Base-by-base conservation (phyloP, 352 stramenopile species). In the Phytophthora brassicae region DNA sequence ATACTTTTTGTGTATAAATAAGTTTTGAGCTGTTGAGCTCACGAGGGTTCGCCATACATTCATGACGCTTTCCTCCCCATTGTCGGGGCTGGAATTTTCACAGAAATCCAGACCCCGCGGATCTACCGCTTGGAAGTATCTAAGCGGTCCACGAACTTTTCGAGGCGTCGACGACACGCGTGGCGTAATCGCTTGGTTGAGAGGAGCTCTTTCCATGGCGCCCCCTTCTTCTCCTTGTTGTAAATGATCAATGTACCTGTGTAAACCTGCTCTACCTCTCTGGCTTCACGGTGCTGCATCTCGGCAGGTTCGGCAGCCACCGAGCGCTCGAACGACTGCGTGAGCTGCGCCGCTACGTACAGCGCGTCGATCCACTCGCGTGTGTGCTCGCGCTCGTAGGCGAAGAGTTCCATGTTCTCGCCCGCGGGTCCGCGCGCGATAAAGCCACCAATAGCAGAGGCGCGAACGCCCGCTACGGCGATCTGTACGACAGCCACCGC, bases 391-490 rank as follows among this genome's bases (percentile, higher is more conserved):
- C 75, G 73, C 36, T 90, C 79, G 67, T 92, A 92, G 20, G 82
- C 56, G 59, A 85, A 88, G 39, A 92, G 72, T 63, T 92, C 83
- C 83, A 92, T 90, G 50, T 62, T 78, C 61, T 90, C 83, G 31
- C 80, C 77, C 29, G 75, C 75, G 0, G 79, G 75, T 7, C 75
- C 83, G 13, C 72, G 71, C 20, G 80, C 70, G 35, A 74, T 64
- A 41, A 92, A 68, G 42, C 72, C 72, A 24, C 80, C 75, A 42
- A 82, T 77, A 17, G 70, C 65, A 33, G 75, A 82, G 45, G 66
- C 65, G 42, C 75, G 63, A 35, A 88, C 80, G 41, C 67, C 68
- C 7, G 71, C 73, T 17, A 92, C 77, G 0, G 83, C 79, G 56
- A 92, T 85, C 66, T 92, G 80, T 22, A 92, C 71, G 43, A 92